These are phyloP conservation scores for Conticribra weissflogii DNA, from an alignment of 108 stramenopile genomes.

Conservation along the genomic window DNA sequence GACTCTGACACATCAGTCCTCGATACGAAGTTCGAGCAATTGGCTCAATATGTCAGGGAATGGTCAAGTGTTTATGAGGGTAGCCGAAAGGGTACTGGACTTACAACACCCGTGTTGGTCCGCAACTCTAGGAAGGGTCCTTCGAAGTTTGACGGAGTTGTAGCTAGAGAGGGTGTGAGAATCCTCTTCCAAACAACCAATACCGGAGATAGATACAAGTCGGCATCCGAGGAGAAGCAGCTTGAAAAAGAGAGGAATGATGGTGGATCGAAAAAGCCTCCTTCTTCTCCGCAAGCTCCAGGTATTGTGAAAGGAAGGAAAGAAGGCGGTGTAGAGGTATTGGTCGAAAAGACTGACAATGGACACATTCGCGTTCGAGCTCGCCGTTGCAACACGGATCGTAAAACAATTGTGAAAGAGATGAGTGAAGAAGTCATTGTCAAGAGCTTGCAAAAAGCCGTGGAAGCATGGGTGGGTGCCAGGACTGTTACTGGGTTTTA, in stretches of 20 bases:
- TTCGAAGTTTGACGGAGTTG: slow-evolving; percentile 45
- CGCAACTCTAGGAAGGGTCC: slow-evolving; percentile 38
- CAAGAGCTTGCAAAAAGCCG: slow-evolving; percentile 61
- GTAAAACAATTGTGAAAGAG: slow-evolving; percentile 75
- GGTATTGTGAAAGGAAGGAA: slow-evolving; percentile 17
- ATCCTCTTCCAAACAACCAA: slow-evolving; percentile 74
- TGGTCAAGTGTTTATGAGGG: slow-evolving; percentile 60
- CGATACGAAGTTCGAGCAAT: slow-evolving; percentile 44
- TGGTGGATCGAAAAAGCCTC: background rate
- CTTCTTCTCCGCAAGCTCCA: slow-evolving; percentile 2
- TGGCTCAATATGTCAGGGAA: slow-evolving; percentile 64
- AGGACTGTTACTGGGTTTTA: slow-evolving; percentile 10
- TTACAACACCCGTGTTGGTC: slow-evolving; percentile 77
- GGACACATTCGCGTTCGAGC: slow-evolving; percentile 74
- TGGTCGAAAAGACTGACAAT: slow-evolving; percentile 63
- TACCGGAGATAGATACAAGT: slow-evolving; percentile 73
- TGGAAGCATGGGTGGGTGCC: slow-evolving; percentile 58
- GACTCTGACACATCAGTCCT: slow-evolving; percentile 5
- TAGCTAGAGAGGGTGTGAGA: slow-evolving; percentile 55
- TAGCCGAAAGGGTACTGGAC: slow-evolving; percentile 56
- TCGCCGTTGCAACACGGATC: slow-evolving; percentile 76
- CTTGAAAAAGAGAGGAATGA: slow-evolving; percentile 45
- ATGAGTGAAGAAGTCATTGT: slow-evolving; percentile 77
- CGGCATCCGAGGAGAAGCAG: slow-evolving; percentile 60
- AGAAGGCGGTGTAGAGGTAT: slow-evolving; percentile 80